Evolutionary conservation across 108 stramenopile genomes (phyloP).

Genomic region (Nitzschia sp.): DNA sequence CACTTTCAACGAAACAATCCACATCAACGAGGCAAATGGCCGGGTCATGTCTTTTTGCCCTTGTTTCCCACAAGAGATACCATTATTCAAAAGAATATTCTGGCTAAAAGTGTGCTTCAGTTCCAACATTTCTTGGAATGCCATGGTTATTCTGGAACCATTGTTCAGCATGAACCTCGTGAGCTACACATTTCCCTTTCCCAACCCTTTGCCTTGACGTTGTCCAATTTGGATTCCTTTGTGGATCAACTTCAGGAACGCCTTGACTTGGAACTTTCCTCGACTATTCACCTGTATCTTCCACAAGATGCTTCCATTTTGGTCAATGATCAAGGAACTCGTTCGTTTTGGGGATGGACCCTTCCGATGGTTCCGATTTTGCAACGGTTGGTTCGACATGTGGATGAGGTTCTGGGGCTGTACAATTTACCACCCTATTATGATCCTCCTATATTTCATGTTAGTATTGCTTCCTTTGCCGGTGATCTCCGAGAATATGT

Average conservation of each 20-base stretch:
- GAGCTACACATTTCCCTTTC: conserved; percentile 44
- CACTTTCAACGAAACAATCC: conserved; percentile 31
- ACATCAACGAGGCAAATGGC: conserved; percentile 49
- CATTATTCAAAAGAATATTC: not conserved
- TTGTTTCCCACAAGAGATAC: conserved; percentile 1
- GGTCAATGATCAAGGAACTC: conserved; percentile 47
- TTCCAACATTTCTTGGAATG: conserved; percentile 25
- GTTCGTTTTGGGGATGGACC: conserved; percentile 43
- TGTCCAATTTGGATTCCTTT: conserved; percentile 39
- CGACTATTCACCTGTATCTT: not conserved
- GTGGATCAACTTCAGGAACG: conserved; percentile 20
- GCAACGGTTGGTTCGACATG: conserved; percentile 26
- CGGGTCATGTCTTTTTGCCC: conserved; percentile 45
- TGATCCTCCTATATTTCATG: conserved; percentile 41
- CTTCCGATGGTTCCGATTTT: conserved; percentile 26
- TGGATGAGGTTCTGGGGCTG: conserved; percentile 34
- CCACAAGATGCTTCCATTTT: conserved; percentile 16
- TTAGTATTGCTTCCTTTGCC: conserved; percentile 42
- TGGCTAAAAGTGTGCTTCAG: not conserved
- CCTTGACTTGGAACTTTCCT: conserved; percentile 10
- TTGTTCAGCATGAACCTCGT: conserved; percentile 20
- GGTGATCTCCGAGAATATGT: conserved; percentile 24
- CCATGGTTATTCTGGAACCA: conserved; percentile 22
- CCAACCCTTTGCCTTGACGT: conserved; percentile 43
- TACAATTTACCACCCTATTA: conserved; percentile 44